A percentile compares a stretch with the other conserved stretches of the same genome.
phyloP scores from a whole-genome alignment of 2,329 filamentous ascomycete genomes.

The Aspergillus terreus region DNA sequence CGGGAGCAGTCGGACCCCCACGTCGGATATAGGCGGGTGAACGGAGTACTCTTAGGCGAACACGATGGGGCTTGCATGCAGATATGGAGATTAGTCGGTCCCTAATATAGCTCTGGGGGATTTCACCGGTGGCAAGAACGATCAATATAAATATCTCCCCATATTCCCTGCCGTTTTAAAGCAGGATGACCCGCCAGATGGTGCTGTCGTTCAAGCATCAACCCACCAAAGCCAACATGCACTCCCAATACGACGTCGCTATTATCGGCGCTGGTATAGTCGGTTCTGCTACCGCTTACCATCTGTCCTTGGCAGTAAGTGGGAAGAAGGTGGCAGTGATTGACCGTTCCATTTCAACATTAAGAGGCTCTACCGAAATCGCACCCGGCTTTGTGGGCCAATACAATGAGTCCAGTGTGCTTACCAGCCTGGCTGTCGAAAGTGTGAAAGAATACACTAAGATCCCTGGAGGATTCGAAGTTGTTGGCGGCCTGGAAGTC shows the following conservation, averaged over 20 bases:
- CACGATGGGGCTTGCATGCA: background rate
- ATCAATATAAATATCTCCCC: background rate
- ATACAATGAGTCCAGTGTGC: conserved; percentile 28
- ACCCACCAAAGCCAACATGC: background rate
- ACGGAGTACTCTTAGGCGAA: too few species aligned
- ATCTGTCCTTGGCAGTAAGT: conserved; percentile 19
- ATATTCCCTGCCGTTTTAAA: background rate
- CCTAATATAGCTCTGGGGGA: background rate
- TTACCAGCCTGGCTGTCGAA: conserved; percentile 30
- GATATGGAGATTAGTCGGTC: background rate
- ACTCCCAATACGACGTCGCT: conserved; percentile 12
- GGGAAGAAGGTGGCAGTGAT: conserved; percentile 20
- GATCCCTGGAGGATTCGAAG: conserved; percentile 25
- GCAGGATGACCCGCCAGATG: background rate
- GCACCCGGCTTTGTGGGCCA: conserved; percentile 36
- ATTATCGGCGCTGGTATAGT: conserved; percentile 34
- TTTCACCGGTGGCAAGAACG: background rate
- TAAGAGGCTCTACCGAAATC: conserved; percentile 30
- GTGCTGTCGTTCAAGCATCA: background rate
- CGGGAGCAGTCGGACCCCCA: background rate
- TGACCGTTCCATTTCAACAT: conserved; percentile 22
- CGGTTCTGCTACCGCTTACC: conserved; percentile 30
- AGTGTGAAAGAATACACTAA: conserved; percentile 27
- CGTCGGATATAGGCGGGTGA: background rate
- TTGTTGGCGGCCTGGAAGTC: conserved; percentile 24